Base-by-base conservation (phyloP, 1,139 yeast genomes). In the Zygosaccharomyces sapae region DNA sequence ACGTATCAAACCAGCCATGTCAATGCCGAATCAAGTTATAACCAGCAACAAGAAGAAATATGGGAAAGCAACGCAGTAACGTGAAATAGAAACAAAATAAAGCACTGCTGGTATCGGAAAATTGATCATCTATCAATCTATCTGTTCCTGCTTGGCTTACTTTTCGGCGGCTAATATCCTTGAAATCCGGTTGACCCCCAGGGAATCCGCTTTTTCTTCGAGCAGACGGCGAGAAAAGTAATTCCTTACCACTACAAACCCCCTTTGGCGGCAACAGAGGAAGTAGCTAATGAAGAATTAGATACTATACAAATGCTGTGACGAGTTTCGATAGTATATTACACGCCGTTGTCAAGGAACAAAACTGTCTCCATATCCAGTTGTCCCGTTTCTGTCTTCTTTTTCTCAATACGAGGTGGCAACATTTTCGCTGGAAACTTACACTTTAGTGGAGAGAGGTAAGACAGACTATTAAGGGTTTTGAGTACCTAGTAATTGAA, bases 1-100 rank as follows among this genome's bases (percentile, higher is more conserved):
- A 8, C 38, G 44, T 36, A 40, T 30, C 31, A 27, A 41, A 35
- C 49, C 49, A 46, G 49, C 49, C 49, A 46, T 46, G 25, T 19
- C 31, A 18, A 37, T 22, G 31, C 31, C 31, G 12, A 9, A 27
- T 27, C 31, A 6, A 27, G 31, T 27, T 27, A 27, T 27, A 27
- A 27, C 31, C 31, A 27, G 31, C 31, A 27, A 27, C n/a, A 37
- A 37, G 31, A 5, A 37, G 40, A 22, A 19, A 6, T 30, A 25
- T 10, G 6, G 16, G n/a, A 10, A 27, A 27, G 31, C 31, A 27
- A 27, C n/a, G n/a, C 31, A 12, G 31, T 27, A 10, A 27, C 31
- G 31, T 10, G 31, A 7, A 9, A 24, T 7, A 24, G 9, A 7
- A 24, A 9, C 27, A 7, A 9, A 7, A 24, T 6, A 24, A 24